phyloP scores from a whole-genome alignment of 192 early-diverging fungal genomes.

The Linderina pennispora region DNA sequence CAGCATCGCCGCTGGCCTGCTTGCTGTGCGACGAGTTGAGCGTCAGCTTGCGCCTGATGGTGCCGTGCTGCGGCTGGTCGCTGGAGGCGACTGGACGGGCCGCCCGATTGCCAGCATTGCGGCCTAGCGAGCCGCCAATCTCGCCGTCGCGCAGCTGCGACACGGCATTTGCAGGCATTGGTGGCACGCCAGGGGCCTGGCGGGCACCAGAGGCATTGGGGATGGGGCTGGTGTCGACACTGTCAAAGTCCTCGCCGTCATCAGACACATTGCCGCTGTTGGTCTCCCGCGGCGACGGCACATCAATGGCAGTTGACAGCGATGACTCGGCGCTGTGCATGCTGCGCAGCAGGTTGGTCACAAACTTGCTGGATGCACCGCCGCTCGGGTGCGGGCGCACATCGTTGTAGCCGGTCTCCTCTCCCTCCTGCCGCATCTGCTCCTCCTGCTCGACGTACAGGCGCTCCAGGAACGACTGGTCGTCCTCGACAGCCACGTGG shows the following conservation, averaged over 20 bases:
- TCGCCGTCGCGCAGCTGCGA: constrained; percentile 10
- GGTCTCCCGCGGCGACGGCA: constrained; percentile 4
- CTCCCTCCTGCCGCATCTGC: constrained; percentile 51
- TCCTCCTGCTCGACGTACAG: constrained; percentile 64
- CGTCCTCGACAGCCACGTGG: constrained; percentile 73
- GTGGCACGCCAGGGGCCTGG: constrained; percentile 11
- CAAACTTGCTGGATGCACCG: constrained; percentile 13
- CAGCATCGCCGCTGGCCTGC: background rate
- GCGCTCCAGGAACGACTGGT: constrained; percentile 81
- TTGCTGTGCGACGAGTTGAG: background rate
- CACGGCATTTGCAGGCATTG: too few species aligned
- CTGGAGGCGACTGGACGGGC: background rate
- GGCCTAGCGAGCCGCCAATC: constrained; percentile 2
- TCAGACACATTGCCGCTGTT: constrained; percentile 33
- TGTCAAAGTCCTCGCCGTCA: constrained; percentile 10
- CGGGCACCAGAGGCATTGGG: background rate
- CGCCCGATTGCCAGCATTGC: constrained; percentile 2
- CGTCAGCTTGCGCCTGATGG: constrained; percentile 1
- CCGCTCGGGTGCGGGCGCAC: constrained; percentile 1
- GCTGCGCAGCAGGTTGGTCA: constrained; percentile 23
- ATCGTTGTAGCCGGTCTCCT: constrained; percentile 17
- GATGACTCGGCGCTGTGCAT: constrained; percentile 29
- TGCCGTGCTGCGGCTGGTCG: background rate
- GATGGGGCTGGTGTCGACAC: background rate
- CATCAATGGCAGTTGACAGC: constrained; percentile 26